Percentiles rank a stretch among this genome's conserved stretches.
Evolutionary conservation across 2,329 filamentous ascomycete genomes (phyloP).

Genomic region (Penicillium rolfsii): DNA sequence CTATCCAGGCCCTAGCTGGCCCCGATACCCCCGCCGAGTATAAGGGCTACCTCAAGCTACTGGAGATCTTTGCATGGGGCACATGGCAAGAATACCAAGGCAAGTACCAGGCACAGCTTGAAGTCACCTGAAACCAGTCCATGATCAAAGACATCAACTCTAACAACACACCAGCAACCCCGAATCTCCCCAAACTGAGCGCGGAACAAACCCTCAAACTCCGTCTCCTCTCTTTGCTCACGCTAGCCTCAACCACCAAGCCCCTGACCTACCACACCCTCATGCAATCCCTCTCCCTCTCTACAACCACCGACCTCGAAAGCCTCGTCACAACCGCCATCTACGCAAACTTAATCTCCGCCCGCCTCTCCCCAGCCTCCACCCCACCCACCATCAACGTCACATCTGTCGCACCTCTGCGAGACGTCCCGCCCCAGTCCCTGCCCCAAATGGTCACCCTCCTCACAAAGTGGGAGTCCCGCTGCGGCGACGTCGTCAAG

Average conservation of each 20-base stretch:
- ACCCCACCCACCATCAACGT: constrained; percentile 74
- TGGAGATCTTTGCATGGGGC: constrained; percentile 90
- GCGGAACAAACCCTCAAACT: constrained; percentile 79
- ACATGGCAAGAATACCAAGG: constrained; percentile 78
- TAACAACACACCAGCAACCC: constrained; percentile 42
- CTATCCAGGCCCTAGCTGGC: constrained; percentile 71
- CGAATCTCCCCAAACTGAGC: constrained; percentile 71
- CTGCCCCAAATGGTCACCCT: constrained; percentile 69
- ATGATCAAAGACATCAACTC: neutral
- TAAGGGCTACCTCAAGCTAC: constrained; percentile 66
- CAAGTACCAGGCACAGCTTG: constrained; percentile 33
- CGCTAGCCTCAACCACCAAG: constrained; percentile 69
- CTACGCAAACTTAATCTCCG: constrained; percentile 80
- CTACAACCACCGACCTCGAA: constrained; percentile 73
- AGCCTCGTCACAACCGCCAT: constrained; percentile 83
- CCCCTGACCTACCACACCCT: constrained; percentile 76
- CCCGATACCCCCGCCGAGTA: constrained; percentile 63
- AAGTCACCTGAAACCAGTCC: neutral
- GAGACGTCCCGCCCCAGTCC: constrained; percentile 77
- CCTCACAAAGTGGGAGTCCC: constrained; percentile 74
- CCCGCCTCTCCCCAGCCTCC: constrained; percentile 86
- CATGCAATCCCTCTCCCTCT: constrained; percentile 67
- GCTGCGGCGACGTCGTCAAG: constrained; percentile 72
- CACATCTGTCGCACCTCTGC: constrained; percentile 78
- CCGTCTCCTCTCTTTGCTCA: constrained; percentile 84